phyloP scores from a whole-genome alignment of 768 basidiomycete species.

The Rhodosporidiobolus sp. region DNA sequence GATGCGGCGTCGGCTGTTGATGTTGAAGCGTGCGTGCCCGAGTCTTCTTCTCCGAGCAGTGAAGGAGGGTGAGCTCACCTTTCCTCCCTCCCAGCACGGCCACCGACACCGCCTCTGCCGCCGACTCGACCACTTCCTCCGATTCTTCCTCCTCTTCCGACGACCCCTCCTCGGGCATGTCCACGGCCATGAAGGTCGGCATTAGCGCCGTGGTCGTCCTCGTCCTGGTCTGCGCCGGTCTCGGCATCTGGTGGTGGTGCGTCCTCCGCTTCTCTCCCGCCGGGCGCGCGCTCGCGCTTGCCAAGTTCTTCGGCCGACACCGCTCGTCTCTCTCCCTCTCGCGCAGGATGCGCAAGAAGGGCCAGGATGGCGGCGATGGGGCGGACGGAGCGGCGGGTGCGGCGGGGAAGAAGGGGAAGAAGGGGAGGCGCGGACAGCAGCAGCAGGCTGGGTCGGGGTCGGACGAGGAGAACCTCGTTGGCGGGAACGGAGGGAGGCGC shows the following conservation, averaged over 20 bases:
- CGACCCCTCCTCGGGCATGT: background rate
- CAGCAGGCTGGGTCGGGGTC: background rate
- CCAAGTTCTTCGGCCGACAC: background rate
- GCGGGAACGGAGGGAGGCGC: background rate
- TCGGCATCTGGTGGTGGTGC: constrained; percentile 9
- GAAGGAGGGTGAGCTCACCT: too few species aligned
- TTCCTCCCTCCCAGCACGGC: background rate
- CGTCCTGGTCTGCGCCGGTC: background rate
- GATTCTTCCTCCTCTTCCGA: background rate
- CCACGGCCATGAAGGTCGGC: background rate
- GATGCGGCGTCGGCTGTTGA: too few species aligned
- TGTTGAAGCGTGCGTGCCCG: background rate
- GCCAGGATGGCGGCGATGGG: background rate
- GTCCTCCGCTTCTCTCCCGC: background rate
- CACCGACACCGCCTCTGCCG: background rate
- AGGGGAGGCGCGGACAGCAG: constrained; percentile 2
- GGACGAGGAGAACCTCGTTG: constrained; percentile 10
- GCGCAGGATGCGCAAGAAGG: background rate
- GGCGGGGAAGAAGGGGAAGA: background rate
- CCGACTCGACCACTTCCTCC: background rate
- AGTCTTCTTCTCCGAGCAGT: background rate
- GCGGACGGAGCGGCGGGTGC: background rate
- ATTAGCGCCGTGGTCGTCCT: background rate
- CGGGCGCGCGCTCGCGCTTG: background rate
- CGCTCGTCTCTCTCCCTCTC: background rate